These are phyloP conservation scores for Malassezia psittaci DNA, from an alignment of 1,284 basidiomycete genomes.

Conservation along the genomic window DNA sequence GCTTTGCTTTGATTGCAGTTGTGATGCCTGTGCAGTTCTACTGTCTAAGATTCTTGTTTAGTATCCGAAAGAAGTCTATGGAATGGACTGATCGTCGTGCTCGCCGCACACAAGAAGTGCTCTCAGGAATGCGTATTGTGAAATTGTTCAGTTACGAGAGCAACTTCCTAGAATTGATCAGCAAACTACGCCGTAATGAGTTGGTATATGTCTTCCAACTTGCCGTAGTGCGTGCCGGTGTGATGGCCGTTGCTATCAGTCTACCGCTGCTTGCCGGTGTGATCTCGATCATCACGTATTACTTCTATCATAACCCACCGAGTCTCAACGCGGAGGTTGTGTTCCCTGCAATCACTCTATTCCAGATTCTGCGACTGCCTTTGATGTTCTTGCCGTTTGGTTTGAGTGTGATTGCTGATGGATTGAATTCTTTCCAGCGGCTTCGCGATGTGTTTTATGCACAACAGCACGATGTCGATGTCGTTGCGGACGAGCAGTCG, in stretches of 20 bases:
- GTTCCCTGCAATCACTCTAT: conserved; percentile 43
- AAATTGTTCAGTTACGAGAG: conserved; percentile 41
- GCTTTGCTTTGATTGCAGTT: conserved; percentile 65
- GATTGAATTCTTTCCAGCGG: conserved; percentile 36
- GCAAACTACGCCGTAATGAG: conserved; percentile 63
- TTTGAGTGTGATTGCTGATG: conserved; percentile 40
- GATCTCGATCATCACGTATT: conserved; percentile 73
- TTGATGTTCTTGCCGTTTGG: conserved; percentile 57
- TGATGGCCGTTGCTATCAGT: conserved; percentile 60
- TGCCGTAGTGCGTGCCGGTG: conserved; percentile 62
- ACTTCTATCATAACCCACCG: conserved; percentile 42
- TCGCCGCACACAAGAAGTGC: conserved; percentile 43
- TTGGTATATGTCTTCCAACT: conserved; percentile 67
- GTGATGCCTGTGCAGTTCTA: conserved; percentile 59
- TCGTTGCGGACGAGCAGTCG: conserved; percentile 56
- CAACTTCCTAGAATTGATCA: conserved; percentile 56
- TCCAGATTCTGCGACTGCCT: conserved; percentile 58
- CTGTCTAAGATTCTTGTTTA: conserved; percentile 67
- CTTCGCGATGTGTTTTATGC: conserved; percentile 55
- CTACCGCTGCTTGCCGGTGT: conserved; percentile 73
- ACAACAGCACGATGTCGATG: conserved; percentile 56
- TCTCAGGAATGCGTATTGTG: conserved; percentile 45
- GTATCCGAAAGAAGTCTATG: conserved; percentile 66
- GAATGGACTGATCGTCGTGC: conserved; percentile 66
- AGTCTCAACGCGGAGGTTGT: conserved; percentile 59